Evolutionary conservation across 2,329 filamentous ascomycete species (phyloP).

Genomic region (Diplocarpon rosae): DNA sequence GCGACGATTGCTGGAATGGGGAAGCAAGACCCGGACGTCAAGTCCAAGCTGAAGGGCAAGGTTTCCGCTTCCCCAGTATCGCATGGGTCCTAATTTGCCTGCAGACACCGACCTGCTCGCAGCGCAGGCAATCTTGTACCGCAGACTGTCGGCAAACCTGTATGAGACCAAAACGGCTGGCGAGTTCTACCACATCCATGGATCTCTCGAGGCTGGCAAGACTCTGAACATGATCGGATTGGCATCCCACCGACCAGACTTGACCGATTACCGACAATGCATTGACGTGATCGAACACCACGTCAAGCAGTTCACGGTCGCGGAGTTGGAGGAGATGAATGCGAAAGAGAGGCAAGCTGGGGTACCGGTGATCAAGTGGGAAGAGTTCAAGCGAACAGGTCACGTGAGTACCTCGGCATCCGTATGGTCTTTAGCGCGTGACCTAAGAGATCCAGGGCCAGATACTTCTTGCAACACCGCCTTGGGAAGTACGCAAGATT

Average conservation of each 20-base stretch:
- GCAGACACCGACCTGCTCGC: slow-evolving; percentile 60
- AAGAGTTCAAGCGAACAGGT: slow-evolving; percentile 45
- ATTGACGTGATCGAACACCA: slow-evolving; percentile 48
- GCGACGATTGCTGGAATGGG: slow-evolving; percentile 42
- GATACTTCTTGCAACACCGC: slow-evolving; percentile 31
- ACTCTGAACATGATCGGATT: slow-evolving; percentile 62
- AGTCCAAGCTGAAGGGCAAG: slow-evolving; percentile 33
- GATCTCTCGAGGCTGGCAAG: slow-evolving; percentile 59
- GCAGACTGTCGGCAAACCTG: slow-evolving; percentile 61
- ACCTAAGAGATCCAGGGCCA: slow-evolving; percentile 26
- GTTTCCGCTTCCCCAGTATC: slow-evolving; percentile 10
- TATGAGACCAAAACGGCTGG: slow-evolving; percentile 55
- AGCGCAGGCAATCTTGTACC: slow-evolving; percentile 61
- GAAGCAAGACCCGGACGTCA: slow-evolving; percentile 37
- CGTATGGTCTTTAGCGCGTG: no score
- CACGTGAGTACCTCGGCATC: slow-evolving; percentile 33
- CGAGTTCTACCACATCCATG: slow-evolving; percentile 67
- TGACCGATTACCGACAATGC: slow-evolving; percentile 49
- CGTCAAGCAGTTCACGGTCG: slow-evolving; percentile 41
- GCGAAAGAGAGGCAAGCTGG: slow-evolving; percentile 46
- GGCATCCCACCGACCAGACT: slow-evolving; percentile 46
- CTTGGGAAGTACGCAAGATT: slow-evolving; percentile 38
- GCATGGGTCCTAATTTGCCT: slow-evolving; percentile 1
- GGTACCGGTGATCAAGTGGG: slow-evolving; percentile 45
- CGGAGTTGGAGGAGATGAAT: slow-evolving; percentile 49